Base-by-base conservation (phyloP, 2,329 filamentous ascomycete genomes). In the Calonectria henricotiae region DNA sequence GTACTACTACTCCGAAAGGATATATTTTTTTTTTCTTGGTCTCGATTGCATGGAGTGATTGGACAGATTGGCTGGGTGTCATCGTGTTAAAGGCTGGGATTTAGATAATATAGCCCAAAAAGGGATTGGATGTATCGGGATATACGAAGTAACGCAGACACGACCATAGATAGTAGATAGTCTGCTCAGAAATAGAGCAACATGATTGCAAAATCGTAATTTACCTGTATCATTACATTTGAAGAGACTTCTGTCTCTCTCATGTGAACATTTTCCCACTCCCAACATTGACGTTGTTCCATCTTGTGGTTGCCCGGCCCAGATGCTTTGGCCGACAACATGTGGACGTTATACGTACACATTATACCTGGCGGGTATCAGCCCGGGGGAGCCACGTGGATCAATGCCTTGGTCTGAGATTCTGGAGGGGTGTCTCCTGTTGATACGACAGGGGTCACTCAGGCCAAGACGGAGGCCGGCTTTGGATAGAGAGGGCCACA, bases 101-200 rank as follows among this genome's bases (percentile, higher is more conserved):
- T 51, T 43, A 54, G 35, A 20, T 64, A 51, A 44, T 47, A 49
- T 49, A 64, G 17, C 47, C 25, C 23, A 54, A 41, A 37, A 65
- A 37, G 47, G 20, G 7, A 55, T 41, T 58, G 47, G 62, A 47
- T 49, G 37, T 30, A 60, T 37, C n/a, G 13, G 15, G 32, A 35
- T 25, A 60, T 30, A 68, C 35, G 66, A 68, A 46, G 20, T 68
- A 64, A 64, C 66, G 66, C 35, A 68, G 66, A 64, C 61, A 64
- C n/a, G 61, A 68, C 61, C 32, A 64, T 68, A 64, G 61, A 68
- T 23, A 55, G 61, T 51, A 64, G 61, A 68, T 49, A 58, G 47
- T 58, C 47, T 41, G 41, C 39, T 60, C 43, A n/a, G 6, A 41
- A 23, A 41, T 43, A 37, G n/a, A 30, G 25, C 61, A 15, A 39